phyloP scores from a whole-genome alignment of 352 stramenopile genomes.

The Phytophthora tubulina region DNA sequence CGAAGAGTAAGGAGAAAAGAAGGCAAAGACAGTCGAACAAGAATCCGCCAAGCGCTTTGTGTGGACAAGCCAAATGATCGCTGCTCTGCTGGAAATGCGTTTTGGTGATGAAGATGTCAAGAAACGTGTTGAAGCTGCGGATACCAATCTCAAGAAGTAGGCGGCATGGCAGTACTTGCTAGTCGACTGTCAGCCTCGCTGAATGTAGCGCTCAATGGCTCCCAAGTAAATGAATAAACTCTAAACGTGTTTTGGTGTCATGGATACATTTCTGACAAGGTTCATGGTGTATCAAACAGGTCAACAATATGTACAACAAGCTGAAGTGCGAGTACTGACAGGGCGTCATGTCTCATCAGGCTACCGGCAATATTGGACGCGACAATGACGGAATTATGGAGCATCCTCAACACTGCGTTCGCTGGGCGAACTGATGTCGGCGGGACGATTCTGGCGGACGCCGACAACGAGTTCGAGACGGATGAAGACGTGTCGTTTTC shows the following conservation, averaged over 20 bases:
- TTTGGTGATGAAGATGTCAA: conserved; percentile 15
- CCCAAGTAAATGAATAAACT: conserved; percentile 2
- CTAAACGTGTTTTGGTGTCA: not conserved
- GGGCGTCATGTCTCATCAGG: not conserved
- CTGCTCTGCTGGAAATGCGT: conserved; percentile 5
- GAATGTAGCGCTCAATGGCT: not conserved
- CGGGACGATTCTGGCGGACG: not conserved
- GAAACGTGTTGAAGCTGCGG: not conserved
- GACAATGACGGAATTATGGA: conserved; percentile 19
- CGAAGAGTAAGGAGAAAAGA: not conserved
- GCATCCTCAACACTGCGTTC: conserved; percentile 19
- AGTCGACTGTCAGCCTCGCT: not conserved
- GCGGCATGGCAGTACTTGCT: conserved; percentile 16
- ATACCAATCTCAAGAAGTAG: conserved; percentile 7
- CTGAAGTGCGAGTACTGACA: conserved; percentile 19
- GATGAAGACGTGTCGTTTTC: conserved; percentile 9
- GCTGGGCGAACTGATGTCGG: conserved; percentile 10
- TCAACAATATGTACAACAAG: conserved; percentile 12
- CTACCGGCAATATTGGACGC: conserved; percentile 5
- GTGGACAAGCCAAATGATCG: conserved; percentile 10
- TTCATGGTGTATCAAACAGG: not conserved
- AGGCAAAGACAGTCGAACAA: not conserved
- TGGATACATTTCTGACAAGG: not conserved
- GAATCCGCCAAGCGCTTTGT: conserved; percentile 3
- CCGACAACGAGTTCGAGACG: not conserved